These are phyloP conservation scores for Kodamaea jinghongensis DNA, from an alignment of 805 yeast species.

Conservation along the genomic window DNA sequence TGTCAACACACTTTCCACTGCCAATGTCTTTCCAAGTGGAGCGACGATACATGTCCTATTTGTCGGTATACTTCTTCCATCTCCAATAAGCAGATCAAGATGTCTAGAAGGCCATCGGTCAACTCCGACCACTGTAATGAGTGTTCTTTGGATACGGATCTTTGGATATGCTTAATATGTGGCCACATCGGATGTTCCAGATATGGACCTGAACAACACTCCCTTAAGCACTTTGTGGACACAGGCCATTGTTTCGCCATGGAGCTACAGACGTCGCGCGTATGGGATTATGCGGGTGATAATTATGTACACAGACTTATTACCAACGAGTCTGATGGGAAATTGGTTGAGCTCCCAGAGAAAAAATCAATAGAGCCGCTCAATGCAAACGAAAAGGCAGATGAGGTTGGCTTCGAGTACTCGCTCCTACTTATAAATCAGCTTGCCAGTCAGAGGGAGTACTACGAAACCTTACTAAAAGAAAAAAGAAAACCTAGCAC, in stretches of 20 bases:
- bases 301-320: slow-evolving; percentile 83
- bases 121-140: slow-evolving; percentile 1
- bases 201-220: slow-evolving; percentile 76
- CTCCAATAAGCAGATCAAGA: slow-evolving; percentile 34
- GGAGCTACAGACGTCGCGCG: slow-evolving; percentile 81
- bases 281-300: slow-evolving; percentile 94
- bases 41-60: slow-evolving; percentile 86
- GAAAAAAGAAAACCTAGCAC: slow-evolving; percentile 12
- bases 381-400: slow-evolving; percentile 37
- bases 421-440: slow-evolving; percentile 76
- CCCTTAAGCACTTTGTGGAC: slow-evolving; percentile 71
- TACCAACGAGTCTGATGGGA: slow-evolving; percentile 86
- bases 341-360: slow-evolving; percentile 70
- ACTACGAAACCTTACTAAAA: slow-evolving; percentile 54
- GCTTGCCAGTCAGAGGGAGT: slow-evolving; percentile 80
- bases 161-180: slow-evolving; percentile 89
- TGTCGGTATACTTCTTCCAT: slow-evolving; percentile 63
- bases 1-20: slow-evolving; percentile 95
- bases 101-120: too few relatives aligned
- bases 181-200: slow-evolving; percentile 93
- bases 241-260: slow-evolving; percentile 88
- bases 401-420: slow-evolving; percentile 70
- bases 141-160: slow-evolving; percentile 58
- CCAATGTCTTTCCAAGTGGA: slow-evolving; percentile 83
- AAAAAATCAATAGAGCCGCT: slow-evolving; percentile 15